Evolutionary conservation across 2,329 filamentous ascomycete genomes (phyloP).

Genomic region (Tothia fuscella): DNA sequence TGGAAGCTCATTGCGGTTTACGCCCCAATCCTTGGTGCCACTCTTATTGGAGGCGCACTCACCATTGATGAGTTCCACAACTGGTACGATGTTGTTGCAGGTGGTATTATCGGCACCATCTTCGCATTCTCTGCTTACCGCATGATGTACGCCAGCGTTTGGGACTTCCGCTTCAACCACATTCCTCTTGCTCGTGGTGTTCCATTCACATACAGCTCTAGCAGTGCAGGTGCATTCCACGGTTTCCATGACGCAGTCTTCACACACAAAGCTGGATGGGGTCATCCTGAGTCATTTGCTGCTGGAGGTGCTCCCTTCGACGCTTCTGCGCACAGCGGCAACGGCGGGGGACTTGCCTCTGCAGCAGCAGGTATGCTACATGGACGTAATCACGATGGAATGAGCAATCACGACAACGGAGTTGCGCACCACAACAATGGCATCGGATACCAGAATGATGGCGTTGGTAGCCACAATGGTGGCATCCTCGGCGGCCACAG

Average conservation of each 20-base stretch:
- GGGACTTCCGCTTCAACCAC: constrained; percentile 58
- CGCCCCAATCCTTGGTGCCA: constrained; percentile 54
- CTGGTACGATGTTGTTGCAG: constrained; percentile 62
- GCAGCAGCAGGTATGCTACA: not conserved
- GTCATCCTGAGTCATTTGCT: constrained; percentile 28
- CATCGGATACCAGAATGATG: not conserved
- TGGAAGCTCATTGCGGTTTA: constrained; percentile 60
- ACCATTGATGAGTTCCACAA: constrained; percentile 65
- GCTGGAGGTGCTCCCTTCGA: constrained; percentile 32
- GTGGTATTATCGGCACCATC: constrained; percentile 51
- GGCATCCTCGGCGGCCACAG: not conserved
- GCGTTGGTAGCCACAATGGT: not conserved
- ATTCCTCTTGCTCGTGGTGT: constrained; percentile 49
- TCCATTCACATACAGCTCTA: constrained; percentile 41
- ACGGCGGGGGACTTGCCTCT: constrained; percentile 13
- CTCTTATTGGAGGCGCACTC: constrained; percentile 54
- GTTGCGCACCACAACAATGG: not conserved
- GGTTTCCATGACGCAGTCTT: constrained; percentile 43
- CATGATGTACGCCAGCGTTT: constrained; percentile 55
- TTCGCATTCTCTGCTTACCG: constrained; percentile 55
- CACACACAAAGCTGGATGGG: constrained; percentile 51
- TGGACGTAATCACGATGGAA: not conserved
- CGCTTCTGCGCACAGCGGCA: constrained; percentile 15
- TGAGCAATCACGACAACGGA: not conserved
- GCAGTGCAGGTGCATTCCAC: constrained; percentile 23